Percentiles rank a stretch among this genome's conserved stretches.
These are phyloP conservation scores for Candida peoriensis DNA, from an alignment of 805 yeast species.

Conservation along the genomic window DNA sequence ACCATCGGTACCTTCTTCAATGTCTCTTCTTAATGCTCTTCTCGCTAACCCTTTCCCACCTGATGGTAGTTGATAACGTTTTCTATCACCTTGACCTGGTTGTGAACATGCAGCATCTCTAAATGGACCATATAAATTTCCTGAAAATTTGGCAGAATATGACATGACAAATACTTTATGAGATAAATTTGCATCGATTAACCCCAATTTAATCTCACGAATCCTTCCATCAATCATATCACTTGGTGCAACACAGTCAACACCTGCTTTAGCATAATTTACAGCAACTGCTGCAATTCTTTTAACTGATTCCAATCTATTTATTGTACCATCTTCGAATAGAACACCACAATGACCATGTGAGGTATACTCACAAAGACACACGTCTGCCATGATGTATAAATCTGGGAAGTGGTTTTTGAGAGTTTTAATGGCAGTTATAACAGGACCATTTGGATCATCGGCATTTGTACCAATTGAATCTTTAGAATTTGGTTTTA, in stretches of 20 bases:
- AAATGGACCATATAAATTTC: constrained; percentile 92
- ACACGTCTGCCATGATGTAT: constrained; percentile 89
- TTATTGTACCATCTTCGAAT: constrained; percentile 80
- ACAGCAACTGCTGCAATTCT: constrained; percentile 93
- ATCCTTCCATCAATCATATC: constrained; percentile 98
- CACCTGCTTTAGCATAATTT: constrained; percentile 94
- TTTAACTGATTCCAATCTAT: constrained; percentile 66
- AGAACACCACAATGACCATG: constrained; percentile 98
- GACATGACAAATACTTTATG: constrained; percentile 88
- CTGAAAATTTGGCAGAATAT: constrained; percentile 90
- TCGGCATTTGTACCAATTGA: constrained; percentile 85
- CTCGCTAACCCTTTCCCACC: constrained; percentile 93
- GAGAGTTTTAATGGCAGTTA: constrained; percentile 65
- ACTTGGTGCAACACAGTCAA: constrained; percentile 91
- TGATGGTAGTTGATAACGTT: constrained; percentile 87
- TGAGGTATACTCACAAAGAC: constrained; percentile 92
- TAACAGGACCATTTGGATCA: constrained; percentile 95
- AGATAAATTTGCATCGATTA: constrained; percentile 75
- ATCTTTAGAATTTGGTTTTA: constrained; percentile 73
- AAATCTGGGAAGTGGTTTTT: constrained; percentile 68
- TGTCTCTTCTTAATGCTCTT: constrained; percentile 81
- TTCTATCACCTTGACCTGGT: constrained; percentile 89
- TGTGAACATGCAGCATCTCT: constrained; percentile 95
- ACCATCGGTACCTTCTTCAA: constrained; percentile 93
- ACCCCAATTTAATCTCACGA: constrained; percentile 78